These are phyloP conservation scores for Colletotrichum simmondsii DNA, from an alignment of 2,329 filamentous ascomycete species.

Conservation along the genomic window DNA sequence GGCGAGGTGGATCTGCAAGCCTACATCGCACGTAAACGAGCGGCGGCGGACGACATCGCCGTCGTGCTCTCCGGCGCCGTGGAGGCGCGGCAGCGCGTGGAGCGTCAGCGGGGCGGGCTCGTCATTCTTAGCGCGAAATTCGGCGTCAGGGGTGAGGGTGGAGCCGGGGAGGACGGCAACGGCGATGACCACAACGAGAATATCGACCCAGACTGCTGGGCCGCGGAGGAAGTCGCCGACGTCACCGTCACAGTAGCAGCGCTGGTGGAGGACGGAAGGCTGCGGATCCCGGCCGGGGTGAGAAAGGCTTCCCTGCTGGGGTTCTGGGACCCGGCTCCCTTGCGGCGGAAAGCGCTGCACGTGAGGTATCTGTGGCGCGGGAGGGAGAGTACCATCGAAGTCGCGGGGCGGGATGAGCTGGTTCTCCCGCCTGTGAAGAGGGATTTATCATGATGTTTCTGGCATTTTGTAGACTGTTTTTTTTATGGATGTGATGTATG, in stretches of 20 bases:
- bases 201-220: slow-evolving; percentile 35
- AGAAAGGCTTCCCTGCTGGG: slow-evolving; percentile 57
- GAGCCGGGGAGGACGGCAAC: slow-evolving; percentile 17
- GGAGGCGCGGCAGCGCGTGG: slow-evolving; percentile 48
- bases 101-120: slow-evolving; percentile 52
- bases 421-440: slow-evolving; percentile 30
- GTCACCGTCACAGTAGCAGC: slow-evolving; percentile 60
- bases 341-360: slow-evolving; percentile 54
- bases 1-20: slow-evolving; percentile 33
- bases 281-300: slow-evolving; percentile 53
- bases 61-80: slow-evolving; percentile 54
- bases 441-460: not conserved
- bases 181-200: not conserved
- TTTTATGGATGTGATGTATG: not conserved
- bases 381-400: slow-evolving; percentile 47
- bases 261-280: slow-evolving; percentile 50
- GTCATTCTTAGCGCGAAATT: slow-evolving; percentile 62
- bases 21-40: slow-evolving; percentile 47
- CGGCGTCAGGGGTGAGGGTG: slow-evolving; percentile 46
- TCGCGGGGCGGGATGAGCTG: slow-evolving; percentile 48
- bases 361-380: slow-evolving; percentile 56
- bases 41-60: slow-evolving; percentile 57
- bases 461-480: not conserved
- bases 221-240: slow-evolving; percentile 58
- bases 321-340: slow-evolving; percentile 63